These are phyloP conservation scores for Boletus sp. DNA, from an alignment of 768 basidiomycete species.

Conservation along the genomic window DNA sequence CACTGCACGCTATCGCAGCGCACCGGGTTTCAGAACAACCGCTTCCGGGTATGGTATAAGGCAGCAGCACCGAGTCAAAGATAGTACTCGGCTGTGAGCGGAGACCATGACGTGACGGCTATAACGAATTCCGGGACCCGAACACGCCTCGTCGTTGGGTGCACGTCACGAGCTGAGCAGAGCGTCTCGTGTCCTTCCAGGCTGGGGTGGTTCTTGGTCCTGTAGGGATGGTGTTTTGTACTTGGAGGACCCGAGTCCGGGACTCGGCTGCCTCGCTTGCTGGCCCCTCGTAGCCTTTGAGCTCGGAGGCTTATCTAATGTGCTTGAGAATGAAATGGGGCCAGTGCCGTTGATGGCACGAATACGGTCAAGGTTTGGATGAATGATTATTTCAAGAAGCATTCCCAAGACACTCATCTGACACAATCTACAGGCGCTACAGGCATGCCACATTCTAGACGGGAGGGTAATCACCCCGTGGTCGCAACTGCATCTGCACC, in stretches of 20 bases:
- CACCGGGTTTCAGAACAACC: background rate
- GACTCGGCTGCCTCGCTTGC: background rate
- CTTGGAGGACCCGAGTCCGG: conserved; percentile 18
- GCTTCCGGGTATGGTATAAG: conserved; percentile 3
- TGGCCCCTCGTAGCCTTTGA: conserved; percentile 18
- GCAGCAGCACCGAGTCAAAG: background rate
- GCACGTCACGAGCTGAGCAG: background rate
- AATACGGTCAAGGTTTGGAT: conserved; percentile 20
- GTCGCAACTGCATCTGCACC: conserved; percentile 29
- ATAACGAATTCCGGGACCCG: conserved; percentile 20
- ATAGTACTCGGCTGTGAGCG: conserved; percentile 7
- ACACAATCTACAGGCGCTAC: conserved; percentile 12
- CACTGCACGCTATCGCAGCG: background rate
- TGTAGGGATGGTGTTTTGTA: conserved; percentile 10
- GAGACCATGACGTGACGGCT: conserved; percentile 10
- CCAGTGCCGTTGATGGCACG: background rate
- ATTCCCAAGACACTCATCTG: conserved; percentile 15
- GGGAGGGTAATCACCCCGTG: conserved; percentile 18
- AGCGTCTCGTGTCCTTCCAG: no score
- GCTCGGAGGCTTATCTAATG: conserved; percentile 33
- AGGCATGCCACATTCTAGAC: conserved; percentile 6
- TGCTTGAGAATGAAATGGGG: conserved; percentile 17
- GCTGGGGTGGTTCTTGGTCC: background rate
- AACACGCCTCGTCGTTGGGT: background rate
- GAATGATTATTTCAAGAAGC: conserved; percentile 19